Conservation (phyloP, 768 basidiomycete species). For the Thelephora aurantiotincta region DNA sequence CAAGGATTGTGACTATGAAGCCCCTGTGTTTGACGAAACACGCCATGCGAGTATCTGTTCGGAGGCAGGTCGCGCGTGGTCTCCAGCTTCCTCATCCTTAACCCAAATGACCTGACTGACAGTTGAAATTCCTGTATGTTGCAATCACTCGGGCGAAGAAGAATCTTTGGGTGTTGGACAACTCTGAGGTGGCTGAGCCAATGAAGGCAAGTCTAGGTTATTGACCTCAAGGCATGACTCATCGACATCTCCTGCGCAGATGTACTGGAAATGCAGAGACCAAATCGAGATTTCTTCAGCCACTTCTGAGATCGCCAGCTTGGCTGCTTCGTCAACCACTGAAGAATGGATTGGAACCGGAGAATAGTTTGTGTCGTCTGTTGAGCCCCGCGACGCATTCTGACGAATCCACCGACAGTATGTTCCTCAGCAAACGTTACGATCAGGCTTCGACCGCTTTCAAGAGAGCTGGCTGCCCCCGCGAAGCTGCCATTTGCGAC, state of each 20-base stretch:
- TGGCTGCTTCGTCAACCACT: conserved; percentile 32
- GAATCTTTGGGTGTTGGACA: conserved; percentile 58
- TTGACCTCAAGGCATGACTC: neutral
- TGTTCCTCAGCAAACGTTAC: conserved; percentile 25
- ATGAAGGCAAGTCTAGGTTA: conserved; percentile 32
- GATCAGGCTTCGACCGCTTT: conserved; percentile 33
- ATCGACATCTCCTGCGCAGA: conserved; percentile 15
- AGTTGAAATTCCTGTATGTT: conserved; percentile 61
- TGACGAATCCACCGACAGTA: conserved; percentile 4
- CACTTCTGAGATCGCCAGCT: conserved; percentile 25
- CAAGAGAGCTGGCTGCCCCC: conserved; percentile 22
- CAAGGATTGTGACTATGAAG: conserved; percentile 10
- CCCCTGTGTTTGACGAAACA: conserved; percentile 33
- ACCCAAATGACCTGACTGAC: neutral
- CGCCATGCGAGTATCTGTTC: conserved; percentile 42
- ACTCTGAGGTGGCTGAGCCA: conserved; percentile 37
- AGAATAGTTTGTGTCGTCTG: neutral
- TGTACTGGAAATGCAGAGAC: conserved; percentile 26
- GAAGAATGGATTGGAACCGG: conserved; percentile 19
- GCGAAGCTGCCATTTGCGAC: conserved; percentile 26
- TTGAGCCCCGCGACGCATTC: neutral
- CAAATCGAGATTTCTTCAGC: conserved; percentile 30
- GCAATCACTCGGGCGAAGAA: conserved; percentile 57
- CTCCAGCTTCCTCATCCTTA: neutral
- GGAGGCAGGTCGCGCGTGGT: conserved; percentile 26